phyloP scores from a whole-genome alignment of 352 stramenopile species.

The Phytophthora colocasiae region DNA sequence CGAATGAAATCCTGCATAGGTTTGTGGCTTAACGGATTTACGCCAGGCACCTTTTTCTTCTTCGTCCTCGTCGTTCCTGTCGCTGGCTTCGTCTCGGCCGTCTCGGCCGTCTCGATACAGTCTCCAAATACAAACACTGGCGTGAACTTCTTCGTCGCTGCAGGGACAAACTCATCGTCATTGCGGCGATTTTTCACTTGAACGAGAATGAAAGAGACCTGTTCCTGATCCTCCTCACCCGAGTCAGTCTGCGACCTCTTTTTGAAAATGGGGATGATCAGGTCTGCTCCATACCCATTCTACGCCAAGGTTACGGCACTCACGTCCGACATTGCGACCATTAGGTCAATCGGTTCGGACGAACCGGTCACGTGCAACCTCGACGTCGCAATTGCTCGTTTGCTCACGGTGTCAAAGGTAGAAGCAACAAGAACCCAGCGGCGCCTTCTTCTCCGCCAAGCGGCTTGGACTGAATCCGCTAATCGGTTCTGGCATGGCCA shows the following conservation, averaged over 20 bases:
- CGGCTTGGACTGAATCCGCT: slow-evolving; percentile 9
- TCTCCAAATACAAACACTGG: neutral
- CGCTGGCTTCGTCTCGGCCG: neutral
- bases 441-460: slow-evolving; percentile 5
- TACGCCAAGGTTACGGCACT: slow-evolving; percentile 14
- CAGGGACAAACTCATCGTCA: neutral
- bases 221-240: neutral
- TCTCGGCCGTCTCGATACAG: neutral
- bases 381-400: neutral
- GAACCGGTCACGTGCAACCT: slow-evolving; percentile 4
- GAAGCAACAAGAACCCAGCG: slow-evolving; percentile 9
- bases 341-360: neutral
- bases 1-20: neutral
- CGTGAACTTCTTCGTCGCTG: neutral
- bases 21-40: neutral
- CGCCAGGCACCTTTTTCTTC: neutral
- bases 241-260: neutral
- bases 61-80: neutral
- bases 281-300: slow-evolving; percentile 9
- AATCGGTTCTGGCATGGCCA: slow-evolving; percentile 16
- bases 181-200: neutral
- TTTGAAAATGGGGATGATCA: neutral
- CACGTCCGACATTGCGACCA: neutral
- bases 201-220: neutral
- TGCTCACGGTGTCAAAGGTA: neutral